Evolutionary conservation across 495 filamentous ascomycete species (phyloP), one percentile per base, ranked within the genome.

Genomic region (Ascobolus immersus): DNA sequence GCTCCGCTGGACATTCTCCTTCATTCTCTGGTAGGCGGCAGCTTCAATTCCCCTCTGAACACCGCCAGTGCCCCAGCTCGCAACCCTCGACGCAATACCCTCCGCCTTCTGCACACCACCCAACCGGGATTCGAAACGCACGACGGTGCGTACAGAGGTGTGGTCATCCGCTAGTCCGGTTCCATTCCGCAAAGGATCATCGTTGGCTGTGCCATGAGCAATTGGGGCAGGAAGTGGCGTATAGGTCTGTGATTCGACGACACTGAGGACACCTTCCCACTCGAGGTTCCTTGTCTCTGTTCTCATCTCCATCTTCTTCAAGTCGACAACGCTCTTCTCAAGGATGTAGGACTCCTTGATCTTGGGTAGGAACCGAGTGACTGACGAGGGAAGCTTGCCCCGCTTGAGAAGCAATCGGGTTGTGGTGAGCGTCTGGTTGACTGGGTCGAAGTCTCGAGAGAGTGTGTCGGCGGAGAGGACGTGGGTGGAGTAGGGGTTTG

Each of bases 391-490:
- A 21, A 99, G 53, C 36, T 86, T 81, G 3, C 79, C 89, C 46
- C 78, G 75, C 53, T 99, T 99, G 18, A 93, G 66, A 53, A 92
- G 89, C 32, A 99, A 60, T 28, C 86, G 77, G 2, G 71, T 76
- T 21, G 89, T 92, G 49, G 78, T 71, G 5, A 99, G 67, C 19
- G 71, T 75, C 29, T 80, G 71, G 1, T 77, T 82, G 12, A 44
- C 47, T 2, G 74, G 68, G 49, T 94, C 82, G 56, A 91, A 66
- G 46, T 69, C 64, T 28, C 77, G 76, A 21, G 73, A 69, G 53
- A 99, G 82, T 48, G 86, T 86, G 58, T 99, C 86, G 53, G 82
- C 90, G 24, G 77, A 89, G 40, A 92, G 67, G 38, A 99, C 86
- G 62, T 99, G 86, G 43, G 65, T 76, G 39, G 76, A 73, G 55